Percentiles rank a stretch among this genome's conserved stretches.
phyloP scores from a whole-genome alignment of 2,329 filamentous ascomycete species.

The Penicillium sp. region DNA sequence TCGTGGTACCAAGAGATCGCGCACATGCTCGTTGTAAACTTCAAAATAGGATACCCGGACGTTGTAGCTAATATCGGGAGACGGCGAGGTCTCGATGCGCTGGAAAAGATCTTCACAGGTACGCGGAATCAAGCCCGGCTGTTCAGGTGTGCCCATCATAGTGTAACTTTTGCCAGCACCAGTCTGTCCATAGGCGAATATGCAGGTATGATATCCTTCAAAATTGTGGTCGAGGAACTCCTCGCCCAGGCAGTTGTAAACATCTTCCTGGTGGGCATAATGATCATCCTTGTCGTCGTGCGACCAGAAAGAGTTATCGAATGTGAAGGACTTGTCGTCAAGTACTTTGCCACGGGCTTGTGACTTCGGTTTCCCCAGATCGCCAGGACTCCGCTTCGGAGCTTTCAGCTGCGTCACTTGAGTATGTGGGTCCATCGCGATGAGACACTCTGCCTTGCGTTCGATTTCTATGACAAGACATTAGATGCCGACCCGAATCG shows the following conservation, averaged over 20 bases:
- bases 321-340: slow-evolving; percentile 89
- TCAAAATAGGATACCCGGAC: slow-evolving; percentile 98
- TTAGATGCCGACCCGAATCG: background rate
- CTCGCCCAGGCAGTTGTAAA: slow-evolving; percentile 91
- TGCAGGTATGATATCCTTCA: slow-evolving; percentile 97
- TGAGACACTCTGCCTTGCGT: slow-evolving; percentile 76
- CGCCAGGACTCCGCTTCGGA: slow-evolving; percentile 56
- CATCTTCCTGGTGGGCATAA: slow-evolving; percentile 88
- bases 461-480: slow-evolving; percentile 65
- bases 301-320: slow-evolving; percentile 98
- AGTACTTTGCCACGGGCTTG: slow-evolving; percentile 67
- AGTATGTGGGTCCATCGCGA: slow-evolving; percentile 84
- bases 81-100: slow-evolving; percentile 80
- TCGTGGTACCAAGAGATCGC: slow-evolving; percentile 81
- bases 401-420: slow-evolving; percentile 79
- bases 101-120: slow-evolving; percentile 96
- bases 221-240: slow-evolving; percentile 99
- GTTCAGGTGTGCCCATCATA: slow-evolving; percentile 85
- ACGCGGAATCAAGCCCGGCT: slow-evolving; percentile 87
- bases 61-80: slow-evolving; percentile 91
- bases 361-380: slow-evolving; percentile 55
- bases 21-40: slow-evolving; percentile 98
- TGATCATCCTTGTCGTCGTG: slow-evolving; percentile 75
- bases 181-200: slow-evolving; percentile 97
- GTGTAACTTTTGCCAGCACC: slow-evolving; percentile 98